Base-by-base conservation (phyloP, 2,329 filamentous ascomycete species). In the Beauveria varroae region DNA sequence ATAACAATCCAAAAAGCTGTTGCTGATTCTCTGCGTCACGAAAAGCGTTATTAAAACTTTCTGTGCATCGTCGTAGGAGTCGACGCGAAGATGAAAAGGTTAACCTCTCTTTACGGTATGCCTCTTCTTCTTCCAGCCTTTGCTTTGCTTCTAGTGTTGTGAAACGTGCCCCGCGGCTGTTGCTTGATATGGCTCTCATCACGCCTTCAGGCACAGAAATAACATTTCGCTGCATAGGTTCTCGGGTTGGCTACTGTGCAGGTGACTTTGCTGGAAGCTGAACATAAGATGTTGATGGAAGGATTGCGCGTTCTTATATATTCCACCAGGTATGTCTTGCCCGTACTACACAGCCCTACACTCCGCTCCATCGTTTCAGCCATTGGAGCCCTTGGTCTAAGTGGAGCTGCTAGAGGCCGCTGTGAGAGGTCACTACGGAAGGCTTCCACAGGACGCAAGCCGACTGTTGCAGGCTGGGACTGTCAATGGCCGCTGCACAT, bases 111-210 rank as follows among this genome's bases (percentile, higher is more conserved):
- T 57, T 37, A 34, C 24, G 16, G 26, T 57, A 57, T 57, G 7
- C n/a, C 20, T 47, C 41, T 47, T 57, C 54, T 44, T 47, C 24
- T 46, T 57, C 40, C n/a, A 57, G 54, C 41, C 41, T 57, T 57
- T 57, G 5, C 41, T 46, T 16, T 47, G 10, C 41, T 57, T 22
- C 22, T 16, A 34, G 18, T 8, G 8, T 30, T 24, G 22, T 44
- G 22, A 57, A 57, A 46, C 24, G 18, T 20, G 40, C 37, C 37
- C 40, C n/a, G 5, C 34, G 16, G 40, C 18, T 22, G 14, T 26
- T n/a, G 16, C 22, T 34, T 46, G 8, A 34, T 30, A n/a, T 57
- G 18, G 20, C 24, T 22, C 40, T 57, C 14, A 57, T 16, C 22
- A 55, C 37, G 34, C 37, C n/a, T 28, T 57, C 14, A 22, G 41